Evolutionary conservation across 2,329 filamentous ascomycete species (phyloP).

Genomic region (Podosphaera fusca): DNA sequence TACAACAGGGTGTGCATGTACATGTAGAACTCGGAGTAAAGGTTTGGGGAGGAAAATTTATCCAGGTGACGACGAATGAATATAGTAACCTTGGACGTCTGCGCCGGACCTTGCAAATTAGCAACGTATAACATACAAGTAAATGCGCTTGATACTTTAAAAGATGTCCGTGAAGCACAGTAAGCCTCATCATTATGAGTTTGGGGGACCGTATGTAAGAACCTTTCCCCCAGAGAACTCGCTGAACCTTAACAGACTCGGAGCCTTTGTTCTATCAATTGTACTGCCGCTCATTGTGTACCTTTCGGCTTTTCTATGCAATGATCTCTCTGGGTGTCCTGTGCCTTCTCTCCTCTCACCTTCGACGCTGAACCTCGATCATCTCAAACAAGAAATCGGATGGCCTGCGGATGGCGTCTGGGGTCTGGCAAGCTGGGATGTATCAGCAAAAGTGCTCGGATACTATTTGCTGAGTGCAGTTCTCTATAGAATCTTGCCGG

Average conservation of each 20-base stretch:
- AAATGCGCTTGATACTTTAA: background rate
- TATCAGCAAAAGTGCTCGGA: constrained; percentile 43
- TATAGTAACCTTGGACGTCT: background rate
- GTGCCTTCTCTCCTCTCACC: constrained; percentile 58
- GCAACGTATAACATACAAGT: background rate
- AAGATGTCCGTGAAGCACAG: constrained; percentile 10
- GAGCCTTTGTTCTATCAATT: constrained; percentile 56
- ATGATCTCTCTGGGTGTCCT: constrained; percentile 79
- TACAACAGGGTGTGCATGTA: too few species aligned
- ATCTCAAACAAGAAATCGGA: constrained; percentile 57
- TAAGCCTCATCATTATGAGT: constrained; percentile 16
- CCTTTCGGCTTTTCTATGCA: constrained; percentile 64
- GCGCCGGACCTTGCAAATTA: background rate
- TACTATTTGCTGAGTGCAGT: constrained; percentile 61
- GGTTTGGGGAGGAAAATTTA: too few species aligned
- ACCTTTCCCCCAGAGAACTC: background rate
- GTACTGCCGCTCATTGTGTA: constrained; percentile 62
- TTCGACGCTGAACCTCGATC: constrained; percentile 43
- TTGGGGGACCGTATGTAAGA: constrained; percentile 15
- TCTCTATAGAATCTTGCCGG: constrained; percentile 57
- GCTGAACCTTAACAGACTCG: constrained; percentile 28
- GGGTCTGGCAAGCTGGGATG: constrained; percentile 47
- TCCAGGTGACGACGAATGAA: too few species aligned
- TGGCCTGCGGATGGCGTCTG: constrained; percentile 52
- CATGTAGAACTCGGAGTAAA: too few species aligned